A percentile compares a stretch with the other conserved stretches of the same genome.
phyloP scores from a whole-genome alignment of 2,329 filamentous ascomycete genomes.

The Colletotrichum ledebouriae region DNA sequence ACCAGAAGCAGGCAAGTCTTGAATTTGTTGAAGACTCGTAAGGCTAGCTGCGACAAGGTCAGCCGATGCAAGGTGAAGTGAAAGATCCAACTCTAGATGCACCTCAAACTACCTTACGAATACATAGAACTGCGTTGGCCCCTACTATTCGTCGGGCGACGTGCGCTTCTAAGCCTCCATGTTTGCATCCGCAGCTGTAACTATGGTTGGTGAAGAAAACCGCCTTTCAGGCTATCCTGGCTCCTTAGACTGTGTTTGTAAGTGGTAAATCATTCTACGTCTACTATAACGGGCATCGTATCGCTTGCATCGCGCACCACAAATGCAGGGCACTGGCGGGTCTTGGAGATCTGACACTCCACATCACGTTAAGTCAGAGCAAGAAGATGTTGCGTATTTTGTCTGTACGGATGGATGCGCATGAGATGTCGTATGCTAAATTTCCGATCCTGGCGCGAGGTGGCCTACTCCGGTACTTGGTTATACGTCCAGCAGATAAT shows the following conservation, averaged over 20 bases:
- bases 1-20: background rate
- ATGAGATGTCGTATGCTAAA: slow-evolving; percentile 10
- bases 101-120: too few relatives aligned
- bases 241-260: slow-evolving; percentile 3
- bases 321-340: background rate
- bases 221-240: slow-evolving; percentile 17
- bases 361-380: background rate
- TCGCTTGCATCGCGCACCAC: slow-evolving; percentile 3
- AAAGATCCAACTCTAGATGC: slow-evolving; percentile 2
- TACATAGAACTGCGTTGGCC: slow-evolving; percentile 9
- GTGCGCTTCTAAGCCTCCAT: slow-evolving; percentile 3
- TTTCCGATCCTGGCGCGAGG: slow-evolving; percentile 19
- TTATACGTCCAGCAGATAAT: background rate
- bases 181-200: background rate
- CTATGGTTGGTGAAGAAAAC: background rate
- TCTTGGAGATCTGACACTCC: slow-evolving; percentile 8
- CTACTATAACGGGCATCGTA: slow-evolving; percentile 4
- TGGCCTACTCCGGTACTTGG: background rate
- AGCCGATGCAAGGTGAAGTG: background rate
- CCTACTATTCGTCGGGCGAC: slow-evolving; percentile 15
- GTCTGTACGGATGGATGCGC: background rate
- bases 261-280: background rate
- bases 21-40: background rate
- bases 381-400: background rate
- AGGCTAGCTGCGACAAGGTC: background rate